Percentiles rank a stretch among this genome's conserved stretches.
phyloP scores from a whole-genome alignment of 2,329 filamentous ascomycete genomes.

The Lachnellula subtilissima region DNA sequence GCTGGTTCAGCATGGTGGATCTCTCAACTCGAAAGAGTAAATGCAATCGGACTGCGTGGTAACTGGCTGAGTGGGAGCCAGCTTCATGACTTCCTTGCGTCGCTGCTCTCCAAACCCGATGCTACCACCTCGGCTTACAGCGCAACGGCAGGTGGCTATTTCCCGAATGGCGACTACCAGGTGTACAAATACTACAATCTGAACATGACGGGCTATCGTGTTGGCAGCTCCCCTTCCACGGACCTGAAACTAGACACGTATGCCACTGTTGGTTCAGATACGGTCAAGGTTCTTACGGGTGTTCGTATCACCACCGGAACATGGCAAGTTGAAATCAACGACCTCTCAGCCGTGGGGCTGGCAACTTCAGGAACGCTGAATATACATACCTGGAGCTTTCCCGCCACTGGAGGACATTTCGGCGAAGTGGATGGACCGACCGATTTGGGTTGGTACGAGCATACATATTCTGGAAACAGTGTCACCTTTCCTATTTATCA shows the following conservation, averaged over 20 bases:
- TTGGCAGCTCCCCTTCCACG: conserved; percentile 32
- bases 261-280: conserved; percentile 17
- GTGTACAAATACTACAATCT: conserved; percentile 44
- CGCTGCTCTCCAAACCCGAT: conserved; percentile 19
- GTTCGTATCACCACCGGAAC: conserved; percentile 16
- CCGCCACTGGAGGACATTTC: conserved; percentile 17
- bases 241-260: conserved; percentile 20
- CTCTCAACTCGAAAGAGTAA: conserved; percentile 19
- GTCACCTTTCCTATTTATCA: conserved; percentile 37
- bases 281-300: conserved; percentile 19
- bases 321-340: conserved; percentile 23
- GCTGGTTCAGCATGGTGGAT: conserved; percentile 21
- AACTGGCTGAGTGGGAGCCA: conserved; percentile 18
- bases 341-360: conserved; percentile 16
- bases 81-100: conserved; percentile 22
- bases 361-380: conserved; percentile 16
- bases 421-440: conserved; percentile 20
- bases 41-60: conserved; percentile 19
- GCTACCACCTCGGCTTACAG: conserved; percentile 10
- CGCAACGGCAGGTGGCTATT: conserved; percentile 32
- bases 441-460: conserved; percentile 30
- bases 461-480: conserved; percentile 33
- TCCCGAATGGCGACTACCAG: conserved; percentile 39
- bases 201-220: conserved; percentile 40
- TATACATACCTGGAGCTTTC: conserved; percentile 29